phyloP scores from a whole-genome alignment of 768 basidiomycete species.

The Rhizopogon sp. region DNA sequence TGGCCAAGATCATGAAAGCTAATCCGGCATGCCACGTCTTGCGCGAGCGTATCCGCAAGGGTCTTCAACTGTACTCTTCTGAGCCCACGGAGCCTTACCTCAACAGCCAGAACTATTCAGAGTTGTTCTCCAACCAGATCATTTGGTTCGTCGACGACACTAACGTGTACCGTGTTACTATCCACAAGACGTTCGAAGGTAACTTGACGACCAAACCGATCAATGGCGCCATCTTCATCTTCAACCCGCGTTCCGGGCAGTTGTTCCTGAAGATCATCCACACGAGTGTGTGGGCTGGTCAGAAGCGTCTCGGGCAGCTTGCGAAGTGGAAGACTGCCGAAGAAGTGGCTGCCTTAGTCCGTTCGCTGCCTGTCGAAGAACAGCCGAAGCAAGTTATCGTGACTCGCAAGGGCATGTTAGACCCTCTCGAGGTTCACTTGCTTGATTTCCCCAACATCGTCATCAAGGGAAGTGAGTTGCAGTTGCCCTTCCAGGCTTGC shows the following conservation, averaged over 20 bases:
- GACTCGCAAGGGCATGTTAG: slow-evolving; percentile 99
- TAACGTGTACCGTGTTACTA: slow-evolving; percentile 98
- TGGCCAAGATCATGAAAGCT: slow-evolving; percentile 99
- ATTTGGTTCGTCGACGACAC: slow-evolving; percentile 99
- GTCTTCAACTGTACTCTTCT: slow-evolving; percentile 96
- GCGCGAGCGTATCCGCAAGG: slow-evolving; percentile 98
- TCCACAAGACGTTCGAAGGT: slow-evolving; percentile 99
- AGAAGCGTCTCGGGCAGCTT: slow-evolving; percentile 98
- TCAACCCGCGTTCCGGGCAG: slow-evolving; percentile 98
- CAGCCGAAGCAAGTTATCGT: slow-evolving; percentile 99
- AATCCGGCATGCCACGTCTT: slow-evolving; percentile 97
- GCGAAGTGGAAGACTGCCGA: slow-evolving; percentile 99
- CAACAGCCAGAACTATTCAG: slow-evolving; percentile 97
- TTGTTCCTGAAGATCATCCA: slow-evolving; percentile 99
- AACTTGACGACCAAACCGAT: slow-evolving; percentile 99
- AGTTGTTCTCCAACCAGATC: slow-evolving; percentile 97
- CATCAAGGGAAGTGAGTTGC: slow-evolving; percentile 98
- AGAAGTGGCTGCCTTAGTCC: slow-evolving; percentile 97
- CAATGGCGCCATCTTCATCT: slow-evolving; percentile 98
- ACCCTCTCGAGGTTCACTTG: slow-evolving; percentile 95
- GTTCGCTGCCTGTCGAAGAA: slow-evolving; percentile 98
- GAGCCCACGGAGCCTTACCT: slow-evolving; percentile 99
- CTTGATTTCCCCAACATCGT: slow-evolving; percentile 99
- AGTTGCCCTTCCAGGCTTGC: slow-evolving; percentile 98
- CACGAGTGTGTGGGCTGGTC: slow-evolving; percentile 99